Conservation (phyloP, 2,329 filamentous ascomycete genomes). For the Aotearoamyces nothofagi region DNA sequence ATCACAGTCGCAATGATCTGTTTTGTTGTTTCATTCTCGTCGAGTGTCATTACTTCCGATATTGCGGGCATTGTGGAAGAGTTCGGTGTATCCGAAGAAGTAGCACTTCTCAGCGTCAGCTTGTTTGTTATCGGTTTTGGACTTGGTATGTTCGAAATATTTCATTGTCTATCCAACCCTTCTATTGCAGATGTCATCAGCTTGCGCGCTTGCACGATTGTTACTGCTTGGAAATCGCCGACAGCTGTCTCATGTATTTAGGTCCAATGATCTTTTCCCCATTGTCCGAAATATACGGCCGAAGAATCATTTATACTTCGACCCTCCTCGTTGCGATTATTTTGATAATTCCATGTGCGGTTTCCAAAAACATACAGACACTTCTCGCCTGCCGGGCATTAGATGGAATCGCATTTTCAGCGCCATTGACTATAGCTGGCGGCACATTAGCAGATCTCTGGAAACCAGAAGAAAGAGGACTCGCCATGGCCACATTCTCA, state of each 20-base stretch:
- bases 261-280: constrained; percentile 12
- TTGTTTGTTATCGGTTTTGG: constrained; percentile 7
- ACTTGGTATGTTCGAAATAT: too few species aligned
- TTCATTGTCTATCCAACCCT: constrained; percentile 23
- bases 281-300: constrained; percentile 31
- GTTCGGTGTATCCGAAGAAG: constrained; percentile 24
- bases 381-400: constrained; percentile 39
- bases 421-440: constrained; percentile 32
- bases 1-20: background rate
- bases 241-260: too few species aligned
- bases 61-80: constrained; percentile 42
- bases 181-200: constrained; percentile 5
- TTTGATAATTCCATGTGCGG: constrained; percentile 38
- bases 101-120: constrained; percentile 47
- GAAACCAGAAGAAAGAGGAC: constrained; percentile 40
- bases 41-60: constrained; percentile 62
- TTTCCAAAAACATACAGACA: constrained; percentile 35
- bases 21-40: constrained; percentile 30
- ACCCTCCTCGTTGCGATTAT: constrained; percentile 32
- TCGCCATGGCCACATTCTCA: constrained; percentile 52
- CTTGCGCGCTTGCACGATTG: too few species aligned
- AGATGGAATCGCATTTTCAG: constrained; percentile 33
- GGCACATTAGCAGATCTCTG: constrained; percentile 51
- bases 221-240: too few species aligned
- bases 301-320: constrained; percentile 30